Percentiles rank a stretch among this genome's conserved stretches.
Evolutionary conservation across 1,284 basidiomycete genomes (phyloP).

Genomic region (Cystobasidium slooffiae): DNA sequence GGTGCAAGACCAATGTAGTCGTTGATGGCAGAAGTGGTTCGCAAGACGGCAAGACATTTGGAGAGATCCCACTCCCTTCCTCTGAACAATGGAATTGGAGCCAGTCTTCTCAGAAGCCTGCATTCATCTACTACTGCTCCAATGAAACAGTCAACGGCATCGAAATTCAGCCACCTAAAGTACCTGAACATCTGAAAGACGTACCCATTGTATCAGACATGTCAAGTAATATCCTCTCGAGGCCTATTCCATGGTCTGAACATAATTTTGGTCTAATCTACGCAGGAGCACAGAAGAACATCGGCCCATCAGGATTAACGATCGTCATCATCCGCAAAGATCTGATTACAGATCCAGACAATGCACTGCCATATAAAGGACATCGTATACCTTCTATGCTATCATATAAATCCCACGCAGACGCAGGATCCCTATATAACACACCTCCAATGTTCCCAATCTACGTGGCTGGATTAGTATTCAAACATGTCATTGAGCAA

Average conservation of each 20-base stretch:
- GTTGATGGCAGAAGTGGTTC: conserved; percentile 61
- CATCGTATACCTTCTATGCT: conserved; percentile 75
- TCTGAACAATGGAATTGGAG: conserved; percentile 59
- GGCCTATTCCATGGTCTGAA: conserved; percentile 80
- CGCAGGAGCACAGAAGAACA: conserved; percentile 99
- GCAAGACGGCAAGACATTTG: conserved; percentile 27
- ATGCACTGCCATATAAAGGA: conserved; percentile 72
- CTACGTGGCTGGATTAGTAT: conserved; percentile 87
- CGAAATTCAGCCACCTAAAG: conserved; percentile 78
- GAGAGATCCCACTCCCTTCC: conserved; percentile 50
- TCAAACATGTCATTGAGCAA: conserved; percentile 69
- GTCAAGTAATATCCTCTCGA: conserved; percentile 94
- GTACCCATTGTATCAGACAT: conserved; percentile 92
- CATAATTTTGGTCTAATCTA: conserved; percentile 90
- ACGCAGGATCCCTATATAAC: conserved; percentile 85
- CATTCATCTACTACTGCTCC: conserved; percentile 97
- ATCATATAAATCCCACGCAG: conserved; percentile 82
- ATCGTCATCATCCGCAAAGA: conserved; percentile 91
- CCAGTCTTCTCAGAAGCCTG: conserved; percentile 66
- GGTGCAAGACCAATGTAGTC: conserved; percentile 68
- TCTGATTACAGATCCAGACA: conserved; percentile 83
- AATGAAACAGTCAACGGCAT: conserved; percentile 99
- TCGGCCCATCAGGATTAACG: conserved; percentile 92
- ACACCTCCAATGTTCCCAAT: conserved; percentile 92
- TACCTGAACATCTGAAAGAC: conserved; percentile 63